phyloP scores from a whole-genome alignment of 1,284 basidiomycete genomes.

The Marasmius fiardii region DNA sequence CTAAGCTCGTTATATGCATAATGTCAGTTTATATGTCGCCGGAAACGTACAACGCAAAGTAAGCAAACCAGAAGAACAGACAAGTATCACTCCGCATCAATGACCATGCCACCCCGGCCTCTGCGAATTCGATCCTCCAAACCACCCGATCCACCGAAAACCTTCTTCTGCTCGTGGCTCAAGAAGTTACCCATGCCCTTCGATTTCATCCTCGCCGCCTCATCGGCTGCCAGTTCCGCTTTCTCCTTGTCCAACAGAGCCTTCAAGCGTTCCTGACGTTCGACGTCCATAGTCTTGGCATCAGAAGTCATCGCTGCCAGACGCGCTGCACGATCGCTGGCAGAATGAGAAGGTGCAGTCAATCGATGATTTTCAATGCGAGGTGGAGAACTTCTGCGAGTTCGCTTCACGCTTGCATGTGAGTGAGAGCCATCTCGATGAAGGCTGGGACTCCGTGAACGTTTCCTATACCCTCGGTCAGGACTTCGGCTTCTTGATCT shows the following conservation, averaged over 20 bases:
- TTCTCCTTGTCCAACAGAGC: slow-evolving; percentile 68
- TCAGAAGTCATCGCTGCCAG: slow-evolving; percentile 84
- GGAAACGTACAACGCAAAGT: not conserved
- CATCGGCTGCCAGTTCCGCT: slow-evolving; percentile 65
- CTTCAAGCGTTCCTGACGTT: slow-evolving; percentile 68
- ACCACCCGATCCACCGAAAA: slow-evolving; percentile 73
- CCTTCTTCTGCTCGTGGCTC: slow-evolving; percentile 71
- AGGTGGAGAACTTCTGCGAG: slow-evolving; percentile 33
- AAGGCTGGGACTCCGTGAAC: slow-evolving; percentile 21
- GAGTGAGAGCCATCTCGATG: slow-evolving; percentile 16
- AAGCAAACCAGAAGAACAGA: not conserved
- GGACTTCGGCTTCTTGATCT: slow-evolving; percentile 23
- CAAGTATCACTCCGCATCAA: slow-evolving; percentile 42
- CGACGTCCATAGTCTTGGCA: slow-evolving; percentile 59
- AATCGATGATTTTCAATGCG: slow-evolving; percentile 22
- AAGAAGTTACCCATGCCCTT: slow-evolving; percentile 74
- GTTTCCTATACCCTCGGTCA: slow-evolving; percentile 21
- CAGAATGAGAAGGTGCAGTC: slow-evolving; percentile 25
- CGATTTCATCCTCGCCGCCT: slow-evolving; percentile 55
- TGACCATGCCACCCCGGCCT: slow-evolving; percentile 61
- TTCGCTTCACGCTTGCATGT: slow-evolving; percentile 42
- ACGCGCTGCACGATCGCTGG: slow-evolving; percentile 71
- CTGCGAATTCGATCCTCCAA: slow-evolving; percentile 72
- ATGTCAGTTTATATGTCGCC: not conserved
- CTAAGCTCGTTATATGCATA: not conserved